Evolutionary conservation across 495 filamentous ascomycete genomes (phyloP).

Genomic region (Penicillium roqueforti): DNA sequence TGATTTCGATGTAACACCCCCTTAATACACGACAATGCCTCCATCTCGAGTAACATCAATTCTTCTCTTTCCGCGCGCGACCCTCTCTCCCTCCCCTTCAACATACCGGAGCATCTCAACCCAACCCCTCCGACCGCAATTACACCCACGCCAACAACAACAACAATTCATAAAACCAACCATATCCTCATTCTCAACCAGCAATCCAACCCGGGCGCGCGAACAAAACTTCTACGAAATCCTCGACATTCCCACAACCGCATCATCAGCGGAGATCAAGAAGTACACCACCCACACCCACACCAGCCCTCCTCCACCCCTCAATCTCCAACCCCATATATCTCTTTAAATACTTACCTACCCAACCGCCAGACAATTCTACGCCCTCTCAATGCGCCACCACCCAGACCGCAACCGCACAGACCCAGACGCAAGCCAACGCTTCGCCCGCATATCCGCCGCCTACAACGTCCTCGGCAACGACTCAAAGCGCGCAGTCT

Average conservation of each 20-base stretch:
- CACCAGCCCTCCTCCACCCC: not conserved
- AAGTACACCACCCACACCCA: constrained; percentile 49
- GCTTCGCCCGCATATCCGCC: constrained; percentile 81
- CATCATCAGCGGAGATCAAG: constrained; percentile 75
- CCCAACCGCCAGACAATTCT: constrained; percentile 59
- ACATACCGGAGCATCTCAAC: constrained; percentile 6
- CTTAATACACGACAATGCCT: constrained; percentile 13
- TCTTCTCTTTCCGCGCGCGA: constrained; percentile 1
- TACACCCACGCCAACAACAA: constrained; percentile 11
- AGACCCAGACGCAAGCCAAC: constrained; percentile 65
- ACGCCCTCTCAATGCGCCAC: constrained; percentile 83
- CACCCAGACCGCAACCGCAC: constrained; percentile 88
- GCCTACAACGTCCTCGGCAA: constrained; percentile 78
- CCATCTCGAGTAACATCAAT: constrained; percentile 9
- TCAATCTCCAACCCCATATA: not conserved
- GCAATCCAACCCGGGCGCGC: constrained; percentile 25
- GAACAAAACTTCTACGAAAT: constrained; percentile 72
- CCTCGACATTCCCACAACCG: constrained; percentile 65
- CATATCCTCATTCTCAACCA: constrained; percentile 41
- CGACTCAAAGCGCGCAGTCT: constrained; percentile 64
- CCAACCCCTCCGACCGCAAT: constrained; percentile 3
- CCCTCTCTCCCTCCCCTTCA: not conserved
- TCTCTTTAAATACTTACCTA: not conserved
- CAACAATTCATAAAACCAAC: not conserved
- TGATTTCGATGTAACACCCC: not conserved